These are phyloP conservation scores for Pythium utonaiense DNA, from an alignment of 352 stramenopile genomes.

Conservation along the genomic window DNA sequence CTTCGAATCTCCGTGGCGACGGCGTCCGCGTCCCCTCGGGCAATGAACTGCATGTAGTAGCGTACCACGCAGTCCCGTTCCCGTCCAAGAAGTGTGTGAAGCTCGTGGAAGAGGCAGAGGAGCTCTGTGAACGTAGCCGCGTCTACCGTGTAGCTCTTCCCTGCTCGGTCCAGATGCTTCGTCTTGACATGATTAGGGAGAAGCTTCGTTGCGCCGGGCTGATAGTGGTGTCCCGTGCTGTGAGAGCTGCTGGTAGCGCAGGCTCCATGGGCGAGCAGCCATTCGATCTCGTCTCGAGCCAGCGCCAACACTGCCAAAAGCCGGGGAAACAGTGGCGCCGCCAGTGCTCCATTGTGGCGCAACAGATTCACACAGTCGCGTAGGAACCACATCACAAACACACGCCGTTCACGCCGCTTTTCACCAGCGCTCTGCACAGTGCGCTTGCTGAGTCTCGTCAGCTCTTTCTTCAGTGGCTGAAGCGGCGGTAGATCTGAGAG, in stretches of 20 bases:
- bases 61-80: conserved; percentile 10
- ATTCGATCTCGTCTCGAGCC: conserved; percentile 48
- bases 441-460: conserved; percentile 46
- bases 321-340: conserved; percentile 43
- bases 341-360: conserved; percentile 34
- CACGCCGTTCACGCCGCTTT: conserved; percentile 32
- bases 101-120: conserved; percentile 2
- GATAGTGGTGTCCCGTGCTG: no score
- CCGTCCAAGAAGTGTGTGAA: neutral
- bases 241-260: no score
- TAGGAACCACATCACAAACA: conserved; percentile 40
- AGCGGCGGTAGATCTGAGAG: no score
- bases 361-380: conserved; percentile 33
- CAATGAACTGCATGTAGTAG: conserved; percentile 34
- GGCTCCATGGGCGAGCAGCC: conserved; percentile 36
- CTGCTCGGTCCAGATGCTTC: conserved; percentile 44
- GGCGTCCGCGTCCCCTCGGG: conserved; percentile 39
- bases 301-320: conserved; percentile 34
- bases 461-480: conserved; percentile 34
- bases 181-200: conserved; percentile 42
- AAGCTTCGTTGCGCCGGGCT: conserved; percentile 18
- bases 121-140: conserved; percentile 1
- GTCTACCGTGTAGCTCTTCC: conserved; percentile 15
- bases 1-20: conserved; percentile 40
- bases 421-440: conserved; percentile 35